Conservation (phyloP, 345 rosid species). For the Capsella bursapastoris region DNA sequence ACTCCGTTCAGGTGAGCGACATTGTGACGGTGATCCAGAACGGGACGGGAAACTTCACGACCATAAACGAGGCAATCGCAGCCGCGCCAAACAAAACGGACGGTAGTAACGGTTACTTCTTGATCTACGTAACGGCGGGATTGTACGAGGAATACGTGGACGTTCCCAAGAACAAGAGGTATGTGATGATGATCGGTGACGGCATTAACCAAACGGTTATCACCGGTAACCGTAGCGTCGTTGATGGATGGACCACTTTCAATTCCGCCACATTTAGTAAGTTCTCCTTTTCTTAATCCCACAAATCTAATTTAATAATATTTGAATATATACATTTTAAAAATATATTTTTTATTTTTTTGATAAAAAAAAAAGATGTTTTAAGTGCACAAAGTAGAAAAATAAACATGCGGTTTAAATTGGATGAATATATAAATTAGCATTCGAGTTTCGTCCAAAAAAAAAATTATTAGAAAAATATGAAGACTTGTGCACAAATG, state of each 20-base stretch:
- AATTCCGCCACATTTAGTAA: constrained; percentile 80
- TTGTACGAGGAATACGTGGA: constrained; percentile 79
- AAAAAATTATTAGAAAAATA: neutral
- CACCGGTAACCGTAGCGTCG: constrained; percentile 84
- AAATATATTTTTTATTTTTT: neutral
- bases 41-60: constrained; percentile 75
- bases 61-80: constrained; percentile 70
- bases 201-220: constrained; percentile 85
- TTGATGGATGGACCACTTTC: constrained; percentile 91
- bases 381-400: neutral
- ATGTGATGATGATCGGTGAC: constrained; percentile 88
- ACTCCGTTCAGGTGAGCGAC: constrained; percentile 53
- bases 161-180: constrained; percentile 66
- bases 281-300: constrained; percentile 10
- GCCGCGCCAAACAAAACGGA: constrained; percentile 75
- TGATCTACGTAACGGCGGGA: constrained; percentile 78
- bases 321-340: neutral
- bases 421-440: constrained; percentile 2
- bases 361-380: neutral
- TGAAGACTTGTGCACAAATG: constrained; percentile 21
- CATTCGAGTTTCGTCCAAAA: constrained; percentile 16
- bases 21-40: constrained; percentile 70
- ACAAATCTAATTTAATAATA: neutral
- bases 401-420: constrained; percentile 1
- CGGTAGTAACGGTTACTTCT: constrained; percentile 64